Percentiles rank a stretch among this genome's conserved stretches.
These are phyloP conservation scores for Coffea humblotiana DNA, from an alignment of 305 asterid species.

Conservation along the genomic window DNA sequence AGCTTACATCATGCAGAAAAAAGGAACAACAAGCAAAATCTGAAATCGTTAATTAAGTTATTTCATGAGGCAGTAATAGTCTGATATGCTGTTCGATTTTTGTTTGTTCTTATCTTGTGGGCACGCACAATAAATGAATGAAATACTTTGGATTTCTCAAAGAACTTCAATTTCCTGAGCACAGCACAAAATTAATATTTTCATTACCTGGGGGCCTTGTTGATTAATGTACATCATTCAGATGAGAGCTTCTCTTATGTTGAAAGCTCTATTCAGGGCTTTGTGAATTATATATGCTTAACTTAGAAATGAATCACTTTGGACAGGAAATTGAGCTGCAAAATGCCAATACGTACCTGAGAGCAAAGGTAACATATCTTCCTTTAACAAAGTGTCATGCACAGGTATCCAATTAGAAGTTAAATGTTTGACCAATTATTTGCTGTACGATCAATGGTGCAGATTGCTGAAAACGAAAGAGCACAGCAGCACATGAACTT, in stretches of 20 bases:
- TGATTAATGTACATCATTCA: not conserved
- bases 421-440: not conserved
- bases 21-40: not conserved
- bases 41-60: not conserved
- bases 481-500: constrained; percentile 64
- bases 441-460: constrained; percentile 17
- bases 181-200: not conserved
- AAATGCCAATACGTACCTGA: constrained; percentile 79
- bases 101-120: not conserved
- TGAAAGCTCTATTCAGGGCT: not conserved
- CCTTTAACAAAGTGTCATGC: not conserved
- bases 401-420: not conserved
- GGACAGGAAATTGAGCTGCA: constrained; percentile 83
- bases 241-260: not conserved
- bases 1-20: not conserved
- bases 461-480: constrained; percentile 85
- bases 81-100: not conserved
- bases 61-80: not conserved
- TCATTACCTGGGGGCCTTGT: not conserved
- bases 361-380: constrained; percentile 60
- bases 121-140: not conserved
- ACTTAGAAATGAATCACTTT: not conserved
- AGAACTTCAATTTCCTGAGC: not conserved
- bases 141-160: not conserved
- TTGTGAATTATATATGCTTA: not conserved